Evolutionary conservation across 1,139 yeast species (phyloP), one percentile per base, ranked within the genome.

Genomic region (Candida albicans): DNA sequence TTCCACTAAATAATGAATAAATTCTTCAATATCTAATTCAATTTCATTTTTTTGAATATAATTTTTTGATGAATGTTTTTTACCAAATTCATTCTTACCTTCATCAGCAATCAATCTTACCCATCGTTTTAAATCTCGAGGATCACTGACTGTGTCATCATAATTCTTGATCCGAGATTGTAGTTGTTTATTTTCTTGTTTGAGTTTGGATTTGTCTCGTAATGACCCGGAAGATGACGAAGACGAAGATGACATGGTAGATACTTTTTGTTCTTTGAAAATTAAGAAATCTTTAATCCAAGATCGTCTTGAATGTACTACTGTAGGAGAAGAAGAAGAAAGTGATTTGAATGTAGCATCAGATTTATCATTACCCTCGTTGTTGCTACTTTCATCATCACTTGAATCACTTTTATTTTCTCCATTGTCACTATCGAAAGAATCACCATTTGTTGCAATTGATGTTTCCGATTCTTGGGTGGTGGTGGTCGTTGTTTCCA

Each of bases 11-110:
- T 60, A 70, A 7, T 56, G 53, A 4, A 64, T 59, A 43, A 70
- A 67, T 18, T 62, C 64, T n/a, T 56, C 58, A 30, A 64, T 55
- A 42, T 66, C 62, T 25, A 64, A 48, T 28, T 55, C 58, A 40
- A 52, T 44, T 32, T 50, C 51, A 22, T 45, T 43, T 11, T 36
- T 43, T 11, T 41, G 33, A 25, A 36, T 33, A 33, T 40, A 35
- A 33, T 45, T 45, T n/a, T 12, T n/a, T n/a, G 32, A 29, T n/a
- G 46, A 31, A 29, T 33, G 33, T 8, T 30, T 31, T 13, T 35
- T 37, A 14, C 14, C 22, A 18, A 32, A 15, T 8, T 22, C 25
- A 10, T 30, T 40, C 3, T 42, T 36, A 7, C 46, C 44, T 26
- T 52, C 52, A 29, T 54, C 52, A 8, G 56, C 59, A n/a, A 65